phyloP scores from a whole-genome alignment of 2,329 filamentous ascomycete genomes.

The Monosporascus sp. region DNA sequence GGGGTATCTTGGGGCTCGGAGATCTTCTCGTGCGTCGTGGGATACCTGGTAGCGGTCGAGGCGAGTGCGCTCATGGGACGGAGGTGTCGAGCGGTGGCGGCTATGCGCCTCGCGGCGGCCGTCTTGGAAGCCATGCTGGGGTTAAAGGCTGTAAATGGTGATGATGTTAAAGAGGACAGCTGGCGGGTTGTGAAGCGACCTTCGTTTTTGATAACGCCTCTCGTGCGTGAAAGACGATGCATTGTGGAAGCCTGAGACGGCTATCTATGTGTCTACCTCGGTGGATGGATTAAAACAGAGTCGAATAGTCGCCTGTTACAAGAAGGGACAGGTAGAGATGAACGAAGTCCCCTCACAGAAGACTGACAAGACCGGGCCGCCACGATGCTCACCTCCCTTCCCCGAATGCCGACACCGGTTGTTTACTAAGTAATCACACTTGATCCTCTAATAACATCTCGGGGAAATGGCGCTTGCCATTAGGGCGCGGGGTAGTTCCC shows the following conservation, averaged over 20 bases:
- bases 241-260: constrained; percentile 11
- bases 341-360: too few species aligned
- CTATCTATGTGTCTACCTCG: not conserved
- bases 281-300: not conserved
- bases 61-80: constrained; percentile 46
- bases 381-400: too few species aligned
- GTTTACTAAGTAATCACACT: too few species aligned
- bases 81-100: constrained; percentile 52
- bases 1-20: constrained; percentile 63
- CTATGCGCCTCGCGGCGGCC: constrained; percentile 46
- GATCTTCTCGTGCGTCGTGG: constrained; percentile 67
- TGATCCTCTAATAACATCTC: too few species aligned
- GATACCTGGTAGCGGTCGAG: constrained; percentile 57
- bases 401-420: too few species aligned
- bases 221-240: constrained; percentile 24
- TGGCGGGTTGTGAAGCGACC: constrained; percentile 19
- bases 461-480: too few species aligned
- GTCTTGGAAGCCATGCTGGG: constrained; percentile 31
- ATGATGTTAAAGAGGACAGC: constrained; percentile 11
- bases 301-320: not conserved
- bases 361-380: too few species aligned
- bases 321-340: too few species aligned
- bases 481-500: too few species aligned
- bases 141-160: constrained; percentile 7
- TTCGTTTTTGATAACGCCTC: constrained; percentile 18